phyloP scores from a whole-genome alignment of 192 early-diverging fungal genomes.

The Haplosporangium gracile region DNA sequence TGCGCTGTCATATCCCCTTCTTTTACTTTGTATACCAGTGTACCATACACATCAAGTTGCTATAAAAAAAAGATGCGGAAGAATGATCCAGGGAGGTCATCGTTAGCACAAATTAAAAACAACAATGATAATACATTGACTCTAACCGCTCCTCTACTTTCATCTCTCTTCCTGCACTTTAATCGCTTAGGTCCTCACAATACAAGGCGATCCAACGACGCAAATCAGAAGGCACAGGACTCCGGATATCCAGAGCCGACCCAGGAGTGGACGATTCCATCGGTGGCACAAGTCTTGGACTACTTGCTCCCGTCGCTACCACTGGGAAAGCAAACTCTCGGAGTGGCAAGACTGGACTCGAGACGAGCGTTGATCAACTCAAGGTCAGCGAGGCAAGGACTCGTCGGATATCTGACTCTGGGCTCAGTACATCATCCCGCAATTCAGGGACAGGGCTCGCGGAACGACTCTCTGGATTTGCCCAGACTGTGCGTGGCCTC shows the following conservation, averaged over 20 bases:
- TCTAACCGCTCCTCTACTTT: not conserved
- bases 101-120: not conserved
- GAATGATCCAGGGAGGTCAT: not conserved
- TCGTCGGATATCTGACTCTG: slow-evolving; percentile 48
- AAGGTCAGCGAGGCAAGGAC: slow-evolving; percentile 46
- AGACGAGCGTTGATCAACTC: slow-evolving; percentile 46
- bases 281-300: slow-evolving; percentile 13
- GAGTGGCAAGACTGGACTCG: slow-evolving; percentile 20
- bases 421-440: slow-evolving; percentile 32
- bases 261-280: slow-evolving; percentile 6
- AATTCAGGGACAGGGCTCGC: slow-evolving; percentile 31
- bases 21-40: not conserved
- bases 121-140: not conserved
- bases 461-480: slow-evolving; percentile 39
- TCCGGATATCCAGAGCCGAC: slow-evolving; percentile 37
- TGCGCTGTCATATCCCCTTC: not conserved
- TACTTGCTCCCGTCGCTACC: slow-evolving; percentile 6
- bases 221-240: slow-evolving; percentile 48
- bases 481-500: slow-evolving; percentile 41
- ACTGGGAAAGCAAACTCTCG: slow-evolving; percentile 26
- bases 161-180: not conserved
- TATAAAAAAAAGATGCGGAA: not conserved
- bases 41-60: not conserved
- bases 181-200: not conserved
- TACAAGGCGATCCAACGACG: slow-evolving; percentile 42